Percentiles rank a stretch among this genome's conserved stretches.
Conservation (phyloP, 1,284 basidiomycete species). For the Boletus mariae region DNA sequence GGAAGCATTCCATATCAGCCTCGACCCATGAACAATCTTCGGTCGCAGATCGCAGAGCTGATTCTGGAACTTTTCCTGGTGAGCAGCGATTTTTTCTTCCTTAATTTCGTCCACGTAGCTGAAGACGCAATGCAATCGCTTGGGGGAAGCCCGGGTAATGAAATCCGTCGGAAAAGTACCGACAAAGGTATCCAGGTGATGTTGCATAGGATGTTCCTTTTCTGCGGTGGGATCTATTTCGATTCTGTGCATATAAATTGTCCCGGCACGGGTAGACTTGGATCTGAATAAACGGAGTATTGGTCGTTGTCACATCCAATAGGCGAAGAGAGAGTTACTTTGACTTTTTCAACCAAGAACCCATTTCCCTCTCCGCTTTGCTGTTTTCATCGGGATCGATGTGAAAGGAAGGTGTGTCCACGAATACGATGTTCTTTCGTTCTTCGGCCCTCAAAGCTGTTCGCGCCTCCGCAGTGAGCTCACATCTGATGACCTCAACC, state of each 20-base stretch:
- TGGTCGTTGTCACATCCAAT: not conserved
- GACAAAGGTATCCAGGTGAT: conserved; percentile 12
- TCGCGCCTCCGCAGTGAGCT: conserved; percentile 3
- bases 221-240: not conserved
- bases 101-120: not conserved
- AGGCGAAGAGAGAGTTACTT: conserved; percentile 3
- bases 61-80: not conserved
- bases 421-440: conserved; percentile 19
- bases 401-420: conserved; percentile 22
- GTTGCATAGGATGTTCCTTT: not conserved
- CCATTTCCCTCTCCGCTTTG: not conserved
- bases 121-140: conserved; percentile 13
- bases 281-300: not conserved
- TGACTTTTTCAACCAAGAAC: conserved; percentile 8
- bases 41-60: not conserved
- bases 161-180: conserved; percentile 4
- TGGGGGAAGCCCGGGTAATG: not conserved
- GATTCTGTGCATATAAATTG: conserved; percentile 18
- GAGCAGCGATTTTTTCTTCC: not conserved
- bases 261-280: conserved; percentile 12
- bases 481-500: conserved; percentile 13
- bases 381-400: not conserved
- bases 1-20: conserved; percentile 4
- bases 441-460: not conserved
- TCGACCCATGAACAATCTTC: not conserved